Conservation (phyloP, 1,284 basidiomycete genomes). For the Meira nashicola region DNA sequence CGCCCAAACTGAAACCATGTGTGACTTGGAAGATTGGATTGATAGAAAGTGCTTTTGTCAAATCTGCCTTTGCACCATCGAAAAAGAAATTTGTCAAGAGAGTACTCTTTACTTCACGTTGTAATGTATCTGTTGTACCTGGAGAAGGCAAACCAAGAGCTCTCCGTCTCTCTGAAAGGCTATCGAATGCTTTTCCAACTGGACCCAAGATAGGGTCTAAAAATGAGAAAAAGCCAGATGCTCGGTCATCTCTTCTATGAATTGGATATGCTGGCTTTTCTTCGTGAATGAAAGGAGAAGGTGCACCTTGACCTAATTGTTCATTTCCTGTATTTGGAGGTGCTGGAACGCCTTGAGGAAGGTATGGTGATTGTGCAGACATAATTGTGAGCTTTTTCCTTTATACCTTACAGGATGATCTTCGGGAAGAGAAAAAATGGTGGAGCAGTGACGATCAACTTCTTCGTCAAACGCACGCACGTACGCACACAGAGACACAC, state of each 20-base stretch:
- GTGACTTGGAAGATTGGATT: slow-evolving; percentile 97
- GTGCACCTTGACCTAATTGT: slow-evolving; percentile 10
- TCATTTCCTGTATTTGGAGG: slow-evolving; percentile 11
- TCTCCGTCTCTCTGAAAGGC: slow-evolving; percentile 33
- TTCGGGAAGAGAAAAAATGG: too few relatives aligned
- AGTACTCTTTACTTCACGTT: slow-evolving; percentile 62
- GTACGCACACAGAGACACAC: too few relatives aligned
- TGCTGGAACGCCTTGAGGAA: slow-evolving; percentile 13
- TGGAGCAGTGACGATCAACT: too few relatives aligned
- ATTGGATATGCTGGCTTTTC: slow-evolving; percentile 15
- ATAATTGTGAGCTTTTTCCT: too few relatives aligned
- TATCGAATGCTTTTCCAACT: slow-evolving; percentile 21
- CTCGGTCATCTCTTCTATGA: not conserved
- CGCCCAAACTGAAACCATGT: slow-evolving; percentile 82
- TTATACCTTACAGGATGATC: too few relatives aligned
- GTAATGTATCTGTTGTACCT: slow-evolving; percentile 47
- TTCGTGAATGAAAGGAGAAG: slow-evolving; percentile 14
- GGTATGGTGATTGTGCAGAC: not conserved
- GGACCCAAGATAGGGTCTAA: slow-evolving; percentile 39
- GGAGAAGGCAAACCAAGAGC: slow-evolving; percentile 45
- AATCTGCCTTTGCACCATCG: slow-evolving; percentile 91
- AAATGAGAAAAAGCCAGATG: slow-evolving; percentile 16
- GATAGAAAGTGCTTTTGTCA: slow-evolving; percentile 86
- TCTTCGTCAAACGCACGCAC: too few relatives aligned
- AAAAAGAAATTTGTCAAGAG: slow-evolving; percentile 92